These are phyloP conservation scores for Xylariaceae sp. DNA, from an alignment of 2,329 filamentous ascomycete genomes.

Conservation along the genomic window DNA sequence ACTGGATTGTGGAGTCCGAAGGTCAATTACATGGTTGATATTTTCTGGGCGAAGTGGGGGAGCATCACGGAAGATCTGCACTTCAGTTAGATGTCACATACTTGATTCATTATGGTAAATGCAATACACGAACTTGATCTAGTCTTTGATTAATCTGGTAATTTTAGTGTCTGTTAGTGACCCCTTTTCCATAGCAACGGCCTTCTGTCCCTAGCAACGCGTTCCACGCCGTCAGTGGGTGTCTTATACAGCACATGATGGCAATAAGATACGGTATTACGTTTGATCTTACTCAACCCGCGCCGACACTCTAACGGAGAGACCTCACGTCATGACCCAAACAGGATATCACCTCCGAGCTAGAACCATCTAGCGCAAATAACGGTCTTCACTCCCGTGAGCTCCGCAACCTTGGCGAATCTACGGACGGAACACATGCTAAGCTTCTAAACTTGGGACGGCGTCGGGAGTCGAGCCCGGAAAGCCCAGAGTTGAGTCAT, in stretches of 20 bases:
- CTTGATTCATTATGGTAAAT: no score
- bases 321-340: background rate
- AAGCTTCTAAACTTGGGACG: background rate
- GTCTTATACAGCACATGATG: no score
- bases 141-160: no score
- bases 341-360: background rate
- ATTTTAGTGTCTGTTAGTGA: no score
- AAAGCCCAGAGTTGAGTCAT: background rate
- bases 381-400: background rate
- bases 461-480: background rate
- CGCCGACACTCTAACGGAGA: background rate
- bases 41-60: constrained; percentile 23
- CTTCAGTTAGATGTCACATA: constrained; percentile 8
- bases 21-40: constrained; percentile 24
- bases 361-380: background rate
- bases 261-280: no score
- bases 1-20: constrained; percentile 24
- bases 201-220: no score
- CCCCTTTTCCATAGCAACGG: no score
- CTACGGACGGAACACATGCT: background rate
- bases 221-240: no score
- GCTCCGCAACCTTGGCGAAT: background rate
- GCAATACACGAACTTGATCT: no score
- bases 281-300: background rate
- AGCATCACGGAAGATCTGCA: constrained; percentile 20